These are phyloP conservation scores for Vanrija sp. DNA, from an alignment of 1,284 basidiomycete species.

Conservation along the genomic window DNA sequence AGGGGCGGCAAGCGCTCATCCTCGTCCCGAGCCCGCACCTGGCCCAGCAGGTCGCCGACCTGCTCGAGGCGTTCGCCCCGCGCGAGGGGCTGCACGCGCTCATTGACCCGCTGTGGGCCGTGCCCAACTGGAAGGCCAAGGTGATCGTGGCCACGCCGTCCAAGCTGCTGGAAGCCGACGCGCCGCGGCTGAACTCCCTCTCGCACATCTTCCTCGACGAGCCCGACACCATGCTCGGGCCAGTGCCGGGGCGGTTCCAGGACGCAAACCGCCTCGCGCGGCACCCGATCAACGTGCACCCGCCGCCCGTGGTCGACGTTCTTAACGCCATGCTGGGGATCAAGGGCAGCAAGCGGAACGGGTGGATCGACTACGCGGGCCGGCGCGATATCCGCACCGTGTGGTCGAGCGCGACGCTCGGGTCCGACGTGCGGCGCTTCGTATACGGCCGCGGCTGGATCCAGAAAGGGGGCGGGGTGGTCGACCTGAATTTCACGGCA, in stretches of 20 bases:
- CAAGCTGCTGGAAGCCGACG: neutral
- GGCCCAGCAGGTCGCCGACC: conserved; percentile 22
- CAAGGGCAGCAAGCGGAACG: neutral
- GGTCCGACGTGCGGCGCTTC: conserved; percentile 18
- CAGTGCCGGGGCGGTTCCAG: conserved; percentile 19
- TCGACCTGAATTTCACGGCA: conserved; percentile 29
- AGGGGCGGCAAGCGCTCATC: conserved; percentile 16
- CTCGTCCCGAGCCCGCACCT: conserved; percentile 32
- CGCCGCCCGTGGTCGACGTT: conserved; percentile 20
- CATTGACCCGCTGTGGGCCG: neutral
- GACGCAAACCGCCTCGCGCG: conserved; percentile 1
- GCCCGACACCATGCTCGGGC: conserved; percentile 28
- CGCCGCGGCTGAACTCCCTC: neutral
- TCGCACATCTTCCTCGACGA: conserved; percentile 34
- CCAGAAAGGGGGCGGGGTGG: conserved; percentile 5
- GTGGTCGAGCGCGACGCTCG: conserved; percentile 29
- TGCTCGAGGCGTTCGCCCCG: neutral
- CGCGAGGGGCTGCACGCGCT: neutral
- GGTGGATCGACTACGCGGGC: conserved; percentile 13
- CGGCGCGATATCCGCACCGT: conserved; percentile 23
- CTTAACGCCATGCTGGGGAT: conserved; percentile 24
- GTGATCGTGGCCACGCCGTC: conserved; percentile 23
- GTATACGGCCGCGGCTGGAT: conserved; percentile 31
- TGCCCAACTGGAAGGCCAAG: conserved; percentile 3
- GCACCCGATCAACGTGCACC: conserved; percentile 25